These are phyloP conservation scores for Thymus mandschuricus DNA, from an alignment of 257 asterid species.

Conservation along the genomic window DNA sequence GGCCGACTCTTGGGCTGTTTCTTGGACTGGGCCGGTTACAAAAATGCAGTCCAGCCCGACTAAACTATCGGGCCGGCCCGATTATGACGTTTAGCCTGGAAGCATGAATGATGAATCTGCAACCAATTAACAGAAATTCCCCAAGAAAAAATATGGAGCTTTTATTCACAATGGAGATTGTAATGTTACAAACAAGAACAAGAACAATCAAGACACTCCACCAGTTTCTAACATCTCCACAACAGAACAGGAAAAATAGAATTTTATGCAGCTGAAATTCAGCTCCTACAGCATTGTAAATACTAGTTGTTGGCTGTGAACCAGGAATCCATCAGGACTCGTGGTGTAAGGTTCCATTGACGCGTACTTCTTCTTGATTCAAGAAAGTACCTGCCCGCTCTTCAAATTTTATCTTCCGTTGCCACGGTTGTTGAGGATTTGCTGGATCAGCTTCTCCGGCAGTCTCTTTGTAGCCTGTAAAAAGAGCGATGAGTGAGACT, in stretches of 20 bases:
- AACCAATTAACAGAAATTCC: not conserved
- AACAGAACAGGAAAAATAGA: not conserved
- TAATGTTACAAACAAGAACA: slow-evolving; percentile 13
- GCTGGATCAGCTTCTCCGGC: slow-evolving; percentile 76
- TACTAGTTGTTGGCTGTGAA: slow-evolving; percentile 14
- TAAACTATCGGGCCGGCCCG: too few species aligned
- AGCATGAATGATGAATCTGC: too few species aligned
- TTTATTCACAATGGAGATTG: slow-evolving; percentile 12
- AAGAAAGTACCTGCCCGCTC: not conserved
- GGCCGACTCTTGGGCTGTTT: too few species aligned
- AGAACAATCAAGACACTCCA: not conserved
- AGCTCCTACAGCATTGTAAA: slow-evolving; percentile 17
- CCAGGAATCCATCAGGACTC: not conserved
- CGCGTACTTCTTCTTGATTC: not conserved
- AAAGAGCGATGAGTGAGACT: not conserved
- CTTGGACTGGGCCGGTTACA: too few species aligned
- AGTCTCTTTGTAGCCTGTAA: slow-evolving; percentile 75
- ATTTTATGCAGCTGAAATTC: slow-evolving; percentile 1
- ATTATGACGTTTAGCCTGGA: too few species aligned
- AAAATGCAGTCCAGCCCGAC: too few species aligned
- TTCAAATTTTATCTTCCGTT: slow-evolving; percentile 33
- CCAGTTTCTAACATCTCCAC: slow-evolving; percentile 17
- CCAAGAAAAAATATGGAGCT: slow-evolving; percentile 9
- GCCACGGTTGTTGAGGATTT: slow-evolving; percentile 51
- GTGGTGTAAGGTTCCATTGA: not conserved